Conservation (phyloP, 768 basidiomycete genomes). For the Mycena rosella region DNA sequence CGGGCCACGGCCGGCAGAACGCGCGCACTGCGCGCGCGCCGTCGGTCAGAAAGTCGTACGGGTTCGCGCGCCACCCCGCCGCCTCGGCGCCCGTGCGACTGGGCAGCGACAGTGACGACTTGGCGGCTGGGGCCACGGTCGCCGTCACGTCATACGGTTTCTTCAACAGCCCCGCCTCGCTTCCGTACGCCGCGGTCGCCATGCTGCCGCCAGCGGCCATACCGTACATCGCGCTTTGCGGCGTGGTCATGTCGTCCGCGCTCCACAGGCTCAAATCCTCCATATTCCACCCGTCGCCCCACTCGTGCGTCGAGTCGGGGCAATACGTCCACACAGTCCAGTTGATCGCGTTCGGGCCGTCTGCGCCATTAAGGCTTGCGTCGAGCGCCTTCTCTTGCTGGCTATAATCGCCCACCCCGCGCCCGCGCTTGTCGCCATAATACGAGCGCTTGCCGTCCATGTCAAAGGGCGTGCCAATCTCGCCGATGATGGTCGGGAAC, state of each 20-base stretch:
- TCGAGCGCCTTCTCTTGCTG: slow-evolving; percentile 89
- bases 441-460: slow-evolving; percentile 92
- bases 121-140: slow-evolving; percentile 33
- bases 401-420: slow-evolving; percentile 75
- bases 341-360: slow-evolving; percentile 80
- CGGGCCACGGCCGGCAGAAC: slow-evolving; percentile 88
- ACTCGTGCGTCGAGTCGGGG: slow-evolving; percentile 83
- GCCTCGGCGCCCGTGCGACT: slow-evolving; percentile 42
- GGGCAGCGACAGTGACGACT: slow-evolving; percentile 53
- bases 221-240: slow-evolving; percentile 37
- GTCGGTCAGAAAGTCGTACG: slow-evolving; percentile 82
- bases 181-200: slow-evolving; percentile 22
- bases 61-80: slow-evolving; percentile 58
- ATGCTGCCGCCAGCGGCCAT: slow-evolving; percentile 19
- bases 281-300: slow-evolving; percentile 98
- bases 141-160: slow-evolving; percentile 21
- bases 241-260: slow-evolving; percentile 69
- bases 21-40: slow-evolving; percentile 89
- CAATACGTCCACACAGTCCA: slow-evolving; percentile 94
- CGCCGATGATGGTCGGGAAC: slow-evolving; percentile 94
- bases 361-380: slow-evolving; percentile 82
- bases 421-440: slow-evolving; percentile 70
- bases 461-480: slow-evolving; percentile 96
- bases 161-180: slow-evolving; percentile 34
- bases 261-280: slow-evolving; percentile 96